Base-by-base conservation (phyloP, 768 basidiomycete genomes). In the Gelatoporia subvermispora region DNA sequence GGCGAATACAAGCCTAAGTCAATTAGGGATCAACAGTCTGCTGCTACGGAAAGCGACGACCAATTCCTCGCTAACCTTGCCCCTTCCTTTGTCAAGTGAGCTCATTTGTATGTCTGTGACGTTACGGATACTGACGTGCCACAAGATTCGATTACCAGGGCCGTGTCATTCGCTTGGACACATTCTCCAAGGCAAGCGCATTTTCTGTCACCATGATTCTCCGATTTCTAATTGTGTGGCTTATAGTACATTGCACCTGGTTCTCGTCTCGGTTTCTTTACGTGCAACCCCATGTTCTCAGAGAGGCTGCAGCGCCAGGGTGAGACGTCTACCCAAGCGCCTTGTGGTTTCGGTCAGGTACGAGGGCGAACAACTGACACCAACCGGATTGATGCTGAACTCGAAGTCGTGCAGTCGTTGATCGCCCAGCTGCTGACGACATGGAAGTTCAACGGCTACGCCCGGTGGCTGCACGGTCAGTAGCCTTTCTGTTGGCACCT, bases 91-190 rank as follows among this genome's bases (percentile, higher is more conserved):
- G 60, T 85, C 38, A 77, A 70, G 79, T 81, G 64, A 35, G 61
- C 34, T 17, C 8, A 13, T 34, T 20, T 28, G 3, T 38, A 25
- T n/a, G 21, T 22, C 10, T 13, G 1, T 17, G 5, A 10, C 1
- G 8, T 21, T 18, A 9, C 24, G 22, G 8, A 43, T 35, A 35
- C 8, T 37, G 22, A 41, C 20, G 18, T 45, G 25, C 35, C 4
- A 35, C 7, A 48, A 81, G 78, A 37, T 69, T 84, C 57, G 89
- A 93, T 62, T 80, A 79, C 52, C 79, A 93, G 63, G 90, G 89
- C 3, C 79, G 90, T 24, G 90, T 94, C 37, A 80, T 94, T 49
- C 83, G 88, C 3, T 67, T 93, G 31, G 91, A 93, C 59, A 83
- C 83, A 0, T 88, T 88, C 61, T 85, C 82, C 34, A 89, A 88